Evolutionary conservation across 2,329 filamentous ascomycete genomes (phyloP).

Genomic region (Pseudogymnoascus sp.): DNA sequence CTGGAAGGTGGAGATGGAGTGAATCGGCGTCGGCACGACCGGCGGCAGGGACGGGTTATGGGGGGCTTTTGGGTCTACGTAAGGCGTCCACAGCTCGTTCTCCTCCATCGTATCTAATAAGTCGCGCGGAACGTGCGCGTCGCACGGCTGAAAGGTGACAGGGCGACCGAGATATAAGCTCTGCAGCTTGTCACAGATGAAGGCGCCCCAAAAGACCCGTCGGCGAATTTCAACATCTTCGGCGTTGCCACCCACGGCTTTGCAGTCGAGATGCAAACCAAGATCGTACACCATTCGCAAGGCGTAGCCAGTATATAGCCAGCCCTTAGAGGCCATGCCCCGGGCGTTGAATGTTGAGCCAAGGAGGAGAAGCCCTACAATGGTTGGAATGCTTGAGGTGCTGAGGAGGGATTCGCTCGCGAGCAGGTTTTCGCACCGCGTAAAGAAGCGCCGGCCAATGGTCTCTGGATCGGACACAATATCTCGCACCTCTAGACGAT

Average conservation of each 20-base stretch:
- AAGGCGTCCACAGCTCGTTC: constrained; percentile 15
- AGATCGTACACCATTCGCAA: constrained; percentile 36
- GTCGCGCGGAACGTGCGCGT: constrained; percentile 20
- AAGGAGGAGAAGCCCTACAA: constrained; percentile 23
- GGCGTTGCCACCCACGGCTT: constrained; percentile 20
- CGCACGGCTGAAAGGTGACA: constrained; percentile 18
- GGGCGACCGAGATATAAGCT: constrained; percentile 27
- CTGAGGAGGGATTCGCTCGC: constrained; percentile 16
- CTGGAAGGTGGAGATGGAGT: constrained; percentile 32
- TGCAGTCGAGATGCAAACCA: constrained; percentile 32
- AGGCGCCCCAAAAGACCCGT: constrained; percentile 31
- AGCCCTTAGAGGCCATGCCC: constrained; percentile 23
- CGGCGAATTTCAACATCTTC: constrained; percentile 27
- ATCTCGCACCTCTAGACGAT: constrained; percentile 19
- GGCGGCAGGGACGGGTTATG: background rate
- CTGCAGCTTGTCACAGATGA: constrained; percentile 27
- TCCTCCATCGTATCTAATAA: constrained; percentile 25
- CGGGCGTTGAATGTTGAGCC: constrained; percentile 23
- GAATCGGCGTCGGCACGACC: constrained; percentile 10
- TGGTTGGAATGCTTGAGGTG: constrained; percentile 22
- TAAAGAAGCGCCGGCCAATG: constrained; percentile 21
- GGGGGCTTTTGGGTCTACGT: constrained; percentile 6
- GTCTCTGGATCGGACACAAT: constrained; percentile 18
- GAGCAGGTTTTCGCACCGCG: constrained; percentile 22
- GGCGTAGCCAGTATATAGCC: constrained; percentile 35